Percentiles rank a stretch among this genome's conserved stretches.
Conservation (phyloP, 192 early-diverging fungal species). For the Podila epicladia region DNA sequence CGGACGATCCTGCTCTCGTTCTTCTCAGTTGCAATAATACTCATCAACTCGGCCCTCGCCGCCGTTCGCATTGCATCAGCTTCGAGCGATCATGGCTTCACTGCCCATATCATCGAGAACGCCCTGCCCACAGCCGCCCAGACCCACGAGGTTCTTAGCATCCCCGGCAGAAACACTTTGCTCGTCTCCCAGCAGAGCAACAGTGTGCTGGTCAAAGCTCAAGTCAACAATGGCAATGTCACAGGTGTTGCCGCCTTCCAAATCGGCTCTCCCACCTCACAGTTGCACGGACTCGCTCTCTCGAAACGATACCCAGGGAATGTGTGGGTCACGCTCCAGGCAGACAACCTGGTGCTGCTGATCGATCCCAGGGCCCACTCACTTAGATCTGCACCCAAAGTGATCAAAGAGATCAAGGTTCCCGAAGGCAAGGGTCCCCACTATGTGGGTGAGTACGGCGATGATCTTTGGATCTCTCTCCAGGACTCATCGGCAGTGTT, state of each 20-base stretch:
- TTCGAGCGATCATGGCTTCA: not conserved
- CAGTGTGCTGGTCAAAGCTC: constrained; percentile 32
- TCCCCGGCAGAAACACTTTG: constrained; percentile 4
- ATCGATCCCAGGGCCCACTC: constrained; percentile 14
- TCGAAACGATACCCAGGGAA: constrained; percentile 14
- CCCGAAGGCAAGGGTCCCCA: constrained; percentile 28
- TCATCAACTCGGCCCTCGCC: not conserved
- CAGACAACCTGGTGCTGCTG: constrained; percentile 13
- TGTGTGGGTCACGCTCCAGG: constrained; percentile 27
- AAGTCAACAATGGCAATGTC: constrained; percentile 1
- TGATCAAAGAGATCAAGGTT: constrained; percentile 10
- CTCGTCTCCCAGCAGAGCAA: constrained; percentile 34
- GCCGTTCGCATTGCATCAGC: constrained; percentile 2
- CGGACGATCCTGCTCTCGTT: not conserved
- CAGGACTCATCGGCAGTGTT: constrained; percentile 19
- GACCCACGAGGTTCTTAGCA: constrained; percentile 30
- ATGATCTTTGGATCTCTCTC: constrained; percentile 26
- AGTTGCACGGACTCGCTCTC: constrained; percentile 14
- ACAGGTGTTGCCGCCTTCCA: constrained; percentile 1
- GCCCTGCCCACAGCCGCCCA: constrained; percentile 12
- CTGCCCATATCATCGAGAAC: constrained; percentile 22
- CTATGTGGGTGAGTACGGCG: constrained; percentile 27
- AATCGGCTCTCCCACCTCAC: constrained; percentile 4
- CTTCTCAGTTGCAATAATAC: not conserved
- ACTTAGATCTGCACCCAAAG: not conserved